Base-by-base conservation (phyloP, 306 rosid genomes). In the Prunus fruticosa region DNA sequence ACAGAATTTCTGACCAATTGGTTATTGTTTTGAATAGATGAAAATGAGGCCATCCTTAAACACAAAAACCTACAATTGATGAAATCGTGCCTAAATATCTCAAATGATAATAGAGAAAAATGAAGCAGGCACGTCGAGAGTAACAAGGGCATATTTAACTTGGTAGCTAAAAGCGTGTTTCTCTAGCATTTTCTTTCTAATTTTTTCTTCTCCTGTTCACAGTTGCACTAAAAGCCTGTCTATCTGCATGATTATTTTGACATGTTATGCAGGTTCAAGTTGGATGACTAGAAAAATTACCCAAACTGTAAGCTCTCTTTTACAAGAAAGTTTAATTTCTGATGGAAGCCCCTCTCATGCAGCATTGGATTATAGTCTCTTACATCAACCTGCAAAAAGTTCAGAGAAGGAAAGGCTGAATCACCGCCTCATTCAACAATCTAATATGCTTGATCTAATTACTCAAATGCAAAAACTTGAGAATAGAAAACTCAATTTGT, bases 261-360 rank as follows among this genome's bases (percentile, higher is more conserved):
- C 6, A 30, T 3, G 2, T 62, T 62, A 28, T 28, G 67, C 12
- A 62, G 20, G 67, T 11, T 28, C 67, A 28, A 13, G 43, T 5
- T 28, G 64, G 75, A 82, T 58, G 79, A 19, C 77, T 80, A 81
- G 78, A 72, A 83, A 78, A 73, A 82, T 54, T 60, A 87, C 95
- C 93, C 81, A 47, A 85, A 78, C 73, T 73, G 88, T 60, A 88
- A 76, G 84, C 93, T 89, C 69, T 91, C 91, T 84, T 86, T 79
- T 69, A 91, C 90, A 23, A 91, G 89, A 81, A 75, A 62, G 73
- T 88, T 91, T 64, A 91, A 80, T 60, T 86, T 88, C 86, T 79
- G 87, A 87, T 89, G 97, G 82, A 91, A 83, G 49, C 95, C 97
- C 85, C 93, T 85, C 78, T 88, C 93, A 78, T 88, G 97, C 78